Conservation (phyloP, 163 green algal species). For the Volvox carteri region DNA sequence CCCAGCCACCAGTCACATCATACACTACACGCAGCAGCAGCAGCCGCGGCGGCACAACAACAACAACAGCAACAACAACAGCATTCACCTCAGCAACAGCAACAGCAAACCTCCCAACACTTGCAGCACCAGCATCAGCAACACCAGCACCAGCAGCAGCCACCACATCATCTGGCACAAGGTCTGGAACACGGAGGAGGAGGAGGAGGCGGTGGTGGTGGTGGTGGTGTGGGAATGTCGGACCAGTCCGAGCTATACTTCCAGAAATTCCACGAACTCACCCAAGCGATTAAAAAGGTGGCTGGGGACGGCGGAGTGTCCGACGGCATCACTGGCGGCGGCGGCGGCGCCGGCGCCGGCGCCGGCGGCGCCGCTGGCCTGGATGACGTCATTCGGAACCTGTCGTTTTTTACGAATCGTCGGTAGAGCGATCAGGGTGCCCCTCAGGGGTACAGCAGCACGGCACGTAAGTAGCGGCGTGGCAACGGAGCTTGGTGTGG, state of each 20-base stretch:
- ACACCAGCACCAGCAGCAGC: not conserved
- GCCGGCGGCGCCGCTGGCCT: not conserved
- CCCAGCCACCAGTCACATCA: not conserved
- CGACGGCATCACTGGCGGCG: not conserved
- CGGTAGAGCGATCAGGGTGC: too few species aligned
- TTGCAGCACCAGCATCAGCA: not conserved
- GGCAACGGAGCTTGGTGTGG: too few species aligned
- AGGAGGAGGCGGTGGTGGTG: too few species aligned
- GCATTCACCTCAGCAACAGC: not conserved
- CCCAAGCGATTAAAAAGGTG: constrained; percentile 19
- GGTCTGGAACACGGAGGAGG: too few species aligned
- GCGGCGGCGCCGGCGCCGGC: not conserved
- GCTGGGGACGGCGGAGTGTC: not conserved
- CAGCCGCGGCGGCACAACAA: not conserved
- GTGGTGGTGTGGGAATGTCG: not conserved
- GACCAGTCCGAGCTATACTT: constrained; percentile 23
- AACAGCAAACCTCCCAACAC: not conserved
- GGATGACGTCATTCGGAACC: constrained; percentile 8
- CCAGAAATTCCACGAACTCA: constrained; percentile 46
- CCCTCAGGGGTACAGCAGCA: too few species aligned
- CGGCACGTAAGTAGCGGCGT: too few species aligned
- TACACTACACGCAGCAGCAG: not conserved
- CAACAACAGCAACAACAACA: too few species aligned
- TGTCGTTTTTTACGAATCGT: constrained; percentile 14
- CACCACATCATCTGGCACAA: not conserved